Evolutionary conservation across 1,284 basidiomycete genomes (phyloP).

Genomic region (Sporisorium scitamineum): DNA sequence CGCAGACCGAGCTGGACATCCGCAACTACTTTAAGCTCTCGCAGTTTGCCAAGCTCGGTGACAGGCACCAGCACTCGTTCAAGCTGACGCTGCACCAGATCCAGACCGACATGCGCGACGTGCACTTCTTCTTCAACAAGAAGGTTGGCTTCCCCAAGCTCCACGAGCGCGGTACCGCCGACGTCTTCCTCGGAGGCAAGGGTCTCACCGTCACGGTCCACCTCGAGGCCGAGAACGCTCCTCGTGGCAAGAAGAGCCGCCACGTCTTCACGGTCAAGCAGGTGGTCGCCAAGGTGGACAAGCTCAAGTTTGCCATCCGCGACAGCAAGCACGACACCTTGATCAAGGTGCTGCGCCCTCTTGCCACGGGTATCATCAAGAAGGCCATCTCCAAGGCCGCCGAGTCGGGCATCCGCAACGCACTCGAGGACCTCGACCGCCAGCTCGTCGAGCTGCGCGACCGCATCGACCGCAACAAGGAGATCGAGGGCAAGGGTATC

Average conservation of each 20-base stretch:
- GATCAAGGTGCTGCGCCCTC: conserved; percentile 80
- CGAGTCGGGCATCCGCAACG: conserved; percentile 80
- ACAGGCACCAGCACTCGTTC: conserved; percentile 60
- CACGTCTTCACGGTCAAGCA: conserved; percentile 82
- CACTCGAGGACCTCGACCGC: conserved; percentile 85
- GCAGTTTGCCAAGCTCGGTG: conserved; percentile 55
- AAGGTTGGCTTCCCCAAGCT: conserved; percentile 80
- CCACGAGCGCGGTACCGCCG: conserved; percentile 89
- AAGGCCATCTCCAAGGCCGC: conserved; percentile 88
- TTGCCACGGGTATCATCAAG: conserved; percentile 78
- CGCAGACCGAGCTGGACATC: conserved; percentile 82
- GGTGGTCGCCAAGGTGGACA: conserved; percentile 83
- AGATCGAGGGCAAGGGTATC: conserved; percentile 50
- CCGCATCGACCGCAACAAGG: conserved; percentile 74
- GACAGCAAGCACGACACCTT: conserved; percentile 90
- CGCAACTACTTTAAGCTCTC: conserved; percentile 84
- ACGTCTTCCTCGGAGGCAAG: conserved; percentile 85
- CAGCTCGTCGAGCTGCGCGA: conserved; percentile 85
- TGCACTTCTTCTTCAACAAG: conserved; percentile 78
- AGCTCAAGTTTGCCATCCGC: conserved; percentile 88
- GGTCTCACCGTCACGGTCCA: conserved; percentile 75
- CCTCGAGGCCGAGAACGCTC: conserved; percentile 75
- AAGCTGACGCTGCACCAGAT: conserved; percentile 76
- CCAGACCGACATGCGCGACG: conserved; percentile 93
- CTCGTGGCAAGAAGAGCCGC: conserved; percentile 58